Evolutionary conservation across 805 yeast genomes (phyloP), one percentile per base, ranked within the genome.

Genomic region (Candida hispaniensis): DNA sequence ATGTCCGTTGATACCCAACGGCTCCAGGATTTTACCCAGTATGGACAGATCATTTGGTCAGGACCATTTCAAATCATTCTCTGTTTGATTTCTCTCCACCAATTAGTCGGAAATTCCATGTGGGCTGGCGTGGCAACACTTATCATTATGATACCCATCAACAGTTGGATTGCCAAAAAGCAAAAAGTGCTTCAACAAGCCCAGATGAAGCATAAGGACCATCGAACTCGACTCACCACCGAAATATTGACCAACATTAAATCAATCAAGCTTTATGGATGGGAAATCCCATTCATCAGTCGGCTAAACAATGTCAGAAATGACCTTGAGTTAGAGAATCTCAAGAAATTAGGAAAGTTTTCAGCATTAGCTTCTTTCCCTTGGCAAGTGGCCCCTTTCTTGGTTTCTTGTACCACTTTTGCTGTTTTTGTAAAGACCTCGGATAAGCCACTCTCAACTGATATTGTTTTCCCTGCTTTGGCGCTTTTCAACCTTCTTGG

Each of bases 391-490:
- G 82, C 94, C 26, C 97, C 99, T 18, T 81, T 80, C 52, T 61
- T 93, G 45, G 98, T 91, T 18, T 78, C 93, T 32, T 79, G 94
- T 58, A 71, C 82, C 2, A 91, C 98, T 0, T 91, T 91, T 64
- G 94, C 81, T 4, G 66, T 79, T 10, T 93, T 79, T 52, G 78
- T 79, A 14, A 64, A 66, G 38, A 59, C 74, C 24, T 68, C 73
- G 36, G 70, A 69, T 42, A 63, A 55, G 33, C 85, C 94, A 14
- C 68, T 91, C 51, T 69, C 88, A 1, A 82, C 95, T 3, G 98
- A 91, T 48, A 67, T 86, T 46, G 96, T 91, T 4, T 73, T 73
- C 63, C 78, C 77, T 3, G 72, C 75, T 2, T 58, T 71, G 44
- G 57, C 75, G 3, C 57, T 71, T 43, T 71, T 71, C 58, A 91